Evolutionary conservation across 225 moss, liverwort and hornwort genomes (phyloP).

Genomic region (Marchantia paleacea): DNA sequence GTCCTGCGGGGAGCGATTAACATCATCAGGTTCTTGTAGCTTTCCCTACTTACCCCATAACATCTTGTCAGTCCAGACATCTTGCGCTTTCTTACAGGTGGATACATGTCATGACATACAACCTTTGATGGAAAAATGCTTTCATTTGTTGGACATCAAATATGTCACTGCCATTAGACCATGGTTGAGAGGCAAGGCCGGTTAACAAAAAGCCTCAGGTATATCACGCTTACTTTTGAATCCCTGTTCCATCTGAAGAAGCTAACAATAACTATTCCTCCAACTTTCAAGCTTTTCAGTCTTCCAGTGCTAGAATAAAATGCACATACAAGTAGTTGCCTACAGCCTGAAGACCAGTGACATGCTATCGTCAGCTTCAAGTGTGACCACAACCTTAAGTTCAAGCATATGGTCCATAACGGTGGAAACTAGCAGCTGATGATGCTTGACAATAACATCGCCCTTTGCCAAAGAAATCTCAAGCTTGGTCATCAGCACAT

Average conservation of each 20-base stretch:
- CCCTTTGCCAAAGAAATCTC: constrained; percentile 40
- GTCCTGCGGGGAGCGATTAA: constrained; percentile 16
- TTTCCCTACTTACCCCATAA: neutral
- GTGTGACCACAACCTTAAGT: constrained; percentile 21
- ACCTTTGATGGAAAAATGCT: no score
- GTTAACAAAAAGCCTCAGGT: no score
- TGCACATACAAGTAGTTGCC: neutral
- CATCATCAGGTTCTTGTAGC: neutral
- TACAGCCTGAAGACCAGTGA: neutral
- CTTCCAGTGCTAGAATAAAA: neutral
- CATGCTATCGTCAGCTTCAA: neutral
- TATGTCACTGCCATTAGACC: no score
- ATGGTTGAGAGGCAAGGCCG: no score
- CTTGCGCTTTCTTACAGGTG: neutral
- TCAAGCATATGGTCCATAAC: constrained; percentile 36
- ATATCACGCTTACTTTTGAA: no score
- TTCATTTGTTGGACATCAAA: no score
- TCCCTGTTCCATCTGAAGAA: neutral
- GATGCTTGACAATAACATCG: constrained; percentile 42
- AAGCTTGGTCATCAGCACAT: constrained; percentile 34
- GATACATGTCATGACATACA: no score
- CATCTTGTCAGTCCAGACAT: neutral
- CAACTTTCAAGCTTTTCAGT: neutral
- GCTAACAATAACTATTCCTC: neutral
- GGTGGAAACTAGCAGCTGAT: constrained; percentile 37